Percentiles rank a stretch among this genome's conserved stretches.
Evolutionary conservation across 2,329 filamentous ascomycete species (phyloP).

Genomic region (Chrysosporium queenslandicum): DNA sequence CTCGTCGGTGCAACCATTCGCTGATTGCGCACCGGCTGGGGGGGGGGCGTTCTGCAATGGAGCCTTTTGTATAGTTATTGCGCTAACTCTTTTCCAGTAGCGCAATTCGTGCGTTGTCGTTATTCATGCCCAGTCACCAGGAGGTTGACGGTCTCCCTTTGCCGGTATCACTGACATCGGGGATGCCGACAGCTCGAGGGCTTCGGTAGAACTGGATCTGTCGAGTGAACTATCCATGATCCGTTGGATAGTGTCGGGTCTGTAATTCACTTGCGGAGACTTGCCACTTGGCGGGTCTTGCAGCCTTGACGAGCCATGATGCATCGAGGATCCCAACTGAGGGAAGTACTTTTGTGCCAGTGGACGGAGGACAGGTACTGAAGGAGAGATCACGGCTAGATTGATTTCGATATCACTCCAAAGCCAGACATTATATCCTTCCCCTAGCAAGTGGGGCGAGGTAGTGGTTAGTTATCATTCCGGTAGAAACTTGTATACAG

Average conservation of each 20-base stretch:
- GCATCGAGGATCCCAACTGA: conserved; percentile 12
- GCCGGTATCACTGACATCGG: not conserved
- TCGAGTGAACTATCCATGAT: not conserved
- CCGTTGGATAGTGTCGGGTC: conserved; percentile 14
- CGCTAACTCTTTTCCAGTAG: too few species aligned
- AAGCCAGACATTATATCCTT: conserved; percentile 19
- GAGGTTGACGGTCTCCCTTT: too few species aligned
- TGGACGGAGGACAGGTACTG: conserved; percentile 18
- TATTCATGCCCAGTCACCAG: not conserved
- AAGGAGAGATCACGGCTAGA: conserved; percentile 20
- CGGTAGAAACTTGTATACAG: too few species aligned
- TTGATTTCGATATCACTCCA: conserved; percentile 20
- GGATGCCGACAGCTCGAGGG: not conserved
- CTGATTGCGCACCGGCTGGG: too few species aligned
- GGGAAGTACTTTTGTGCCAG: conserved; percentile 16
- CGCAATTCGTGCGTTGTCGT: not conserved
- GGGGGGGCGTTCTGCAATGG: too few species aligned
- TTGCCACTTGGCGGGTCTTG: not conserved
- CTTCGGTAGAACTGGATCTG: not conserved
- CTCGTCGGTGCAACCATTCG: too few species aligned
- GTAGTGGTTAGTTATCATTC: too few species aligned
- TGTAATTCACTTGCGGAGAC: conserved; percentile 8
- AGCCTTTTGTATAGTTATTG: too few species aligned
- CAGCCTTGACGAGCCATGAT: not conserved
- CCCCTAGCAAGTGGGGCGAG: conserved; percentile 15